A percentile compares a stretch with the other conserved stretches of the same genome.
Evolutionary conservation across 352 stramenopile species (phyloP).

Genomic region (Pythium scleroteichum): DNA sequence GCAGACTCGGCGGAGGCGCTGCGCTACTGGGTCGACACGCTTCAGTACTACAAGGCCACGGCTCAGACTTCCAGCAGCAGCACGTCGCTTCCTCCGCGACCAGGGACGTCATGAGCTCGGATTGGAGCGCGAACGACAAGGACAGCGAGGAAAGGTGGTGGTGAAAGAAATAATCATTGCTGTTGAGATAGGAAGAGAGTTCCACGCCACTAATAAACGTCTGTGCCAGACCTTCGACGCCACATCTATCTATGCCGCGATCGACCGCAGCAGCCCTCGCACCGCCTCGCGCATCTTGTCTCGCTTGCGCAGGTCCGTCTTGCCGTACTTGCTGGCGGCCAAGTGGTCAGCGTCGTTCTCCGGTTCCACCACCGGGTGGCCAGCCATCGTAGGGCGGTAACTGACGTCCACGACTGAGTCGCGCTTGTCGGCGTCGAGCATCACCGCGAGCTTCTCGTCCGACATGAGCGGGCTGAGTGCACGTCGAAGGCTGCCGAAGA

Average conservation of each 20-base stretch:
- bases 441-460: slow-evolving; percentile 20
- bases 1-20: slow-evolving; percentile 55
- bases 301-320: slow-evolving; percentile 25
- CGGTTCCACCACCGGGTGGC: neutral
- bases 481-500: slow-evolving; percentile 46
- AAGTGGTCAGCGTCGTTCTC: neutral
- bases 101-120: slow-evolving; percentile 4
- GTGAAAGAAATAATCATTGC: neutral
- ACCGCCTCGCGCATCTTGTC: slow-evolving; percentile 28
- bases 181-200: neutral
- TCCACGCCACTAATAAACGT: neutral
- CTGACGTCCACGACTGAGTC: slow-evolving; percentile 22
- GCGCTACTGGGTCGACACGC: slow-evolving; percentile 68
- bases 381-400: neutral
- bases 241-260: slow-evolving; percentile 2
- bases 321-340: neutral
- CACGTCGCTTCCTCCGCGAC: neutral
- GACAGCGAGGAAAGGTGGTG: neutral
- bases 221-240: neutral
- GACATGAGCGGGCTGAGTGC: slow-evolving; percentile 61
- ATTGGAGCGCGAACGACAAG: neutral
- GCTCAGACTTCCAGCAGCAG: slow-evolving; percentile 25
- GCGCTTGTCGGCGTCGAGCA: slow-evolving; percentile 17
- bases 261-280: slow-evolving; percentile 24
- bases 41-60: slow-evolving; percentile 65